Evolutionary conservation across 2,329 filamentous ascomycete genomes (phyloP).

Genomic region (Apiospora marii): DNA sequence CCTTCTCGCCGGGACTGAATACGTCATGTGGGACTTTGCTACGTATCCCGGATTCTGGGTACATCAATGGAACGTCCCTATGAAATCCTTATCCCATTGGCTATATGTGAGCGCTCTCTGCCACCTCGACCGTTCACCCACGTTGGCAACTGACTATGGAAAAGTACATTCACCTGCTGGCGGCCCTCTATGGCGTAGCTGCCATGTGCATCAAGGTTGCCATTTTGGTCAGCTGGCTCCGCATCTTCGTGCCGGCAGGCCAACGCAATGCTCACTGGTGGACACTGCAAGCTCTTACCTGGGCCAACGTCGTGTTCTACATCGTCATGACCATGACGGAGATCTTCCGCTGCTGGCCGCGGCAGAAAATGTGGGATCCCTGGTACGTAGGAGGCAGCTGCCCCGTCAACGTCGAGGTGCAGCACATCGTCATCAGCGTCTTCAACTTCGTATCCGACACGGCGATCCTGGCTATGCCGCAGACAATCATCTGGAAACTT

Average conservation of each 20-base stretch:
- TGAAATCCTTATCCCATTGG: neutral
- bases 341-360: conserved; percentile 21
- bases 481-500: neutral
- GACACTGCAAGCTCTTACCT: conserved; percentile 19
- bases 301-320: conserved; percentile 22
- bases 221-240: conserved; percentile 28
- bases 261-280: conserved; percentile 27
- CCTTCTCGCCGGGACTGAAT: neutral
- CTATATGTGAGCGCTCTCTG: neutral
- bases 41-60: conserved; percentile 23
- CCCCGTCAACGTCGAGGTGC: neutral
- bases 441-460: neutral
- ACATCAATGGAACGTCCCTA: conserved; percentile 28
- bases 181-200: neutral
- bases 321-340: neutral
- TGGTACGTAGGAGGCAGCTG: conserved; percentile 16
- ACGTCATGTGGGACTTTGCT: conserved; percentile 2
- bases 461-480: neutral
- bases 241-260: conserved; percentile 26
- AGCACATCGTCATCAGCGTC: neutral
- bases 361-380: conserved; percentile 22
- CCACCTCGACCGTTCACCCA: too few relatives aligned
- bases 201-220: conserved; percentile 26
- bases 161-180: too few relatives aligned
- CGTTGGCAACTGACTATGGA: too few relatives aligned